phyloP scores from a whole-genome alignment of 2,329 filamentous ascomycete species.

The Elsinoe batatas region DNA sequence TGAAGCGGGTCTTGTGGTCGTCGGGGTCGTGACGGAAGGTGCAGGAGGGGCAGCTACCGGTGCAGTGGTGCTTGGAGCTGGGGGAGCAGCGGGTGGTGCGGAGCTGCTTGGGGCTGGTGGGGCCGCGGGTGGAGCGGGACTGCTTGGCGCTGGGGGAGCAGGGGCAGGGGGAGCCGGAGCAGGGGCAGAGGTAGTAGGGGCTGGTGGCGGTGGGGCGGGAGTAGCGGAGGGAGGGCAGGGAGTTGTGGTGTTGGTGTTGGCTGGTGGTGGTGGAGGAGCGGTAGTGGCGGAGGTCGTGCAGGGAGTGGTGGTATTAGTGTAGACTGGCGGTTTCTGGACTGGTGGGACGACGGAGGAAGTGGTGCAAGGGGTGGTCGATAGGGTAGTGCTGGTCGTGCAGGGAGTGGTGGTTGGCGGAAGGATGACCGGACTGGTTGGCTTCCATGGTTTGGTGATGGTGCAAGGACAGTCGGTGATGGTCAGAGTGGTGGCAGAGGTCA shows the following conservation, averaged over 20 bases:
- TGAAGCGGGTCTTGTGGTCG: neutral
- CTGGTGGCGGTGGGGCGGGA: neutral
- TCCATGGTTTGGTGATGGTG: conserved; percentile 14
- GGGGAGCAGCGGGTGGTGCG: neutral
- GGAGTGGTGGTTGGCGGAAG: conserved; percentile 6
- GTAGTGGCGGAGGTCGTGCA: neutral
- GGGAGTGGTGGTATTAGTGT: conserved; percentile 6
- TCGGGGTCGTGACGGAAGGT: neutral
- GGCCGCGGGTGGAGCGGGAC: neutral
- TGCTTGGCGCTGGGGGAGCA: neutral
- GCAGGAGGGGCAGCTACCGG: neutral
- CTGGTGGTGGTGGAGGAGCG: neutral
- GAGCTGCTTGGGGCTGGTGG: neutral
- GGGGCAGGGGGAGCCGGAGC: neutral
- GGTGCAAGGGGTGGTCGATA: neutral
- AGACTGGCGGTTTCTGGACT: neutral
- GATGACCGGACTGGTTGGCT: neutral
- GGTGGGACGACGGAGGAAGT: neutral
- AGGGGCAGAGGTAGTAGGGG: neutral
- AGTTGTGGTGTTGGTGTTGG: neutral
- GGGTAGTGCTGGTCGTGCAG: neutral
- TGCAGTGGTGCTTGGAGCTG: neutral
- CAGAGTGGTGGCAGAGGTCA: conserved; percentile 39
- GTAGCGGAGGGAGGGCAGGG: neutral
- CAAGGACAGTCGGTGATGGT: conserved; percentile 19